Percentiles rank a stretch among this genome's conserved stretches.
These are phyloP conservation scores for Blastobotrys persicus DNA, from an alignment of 1,139 yeast genomes.

Conservation along the genomic window DNA sequence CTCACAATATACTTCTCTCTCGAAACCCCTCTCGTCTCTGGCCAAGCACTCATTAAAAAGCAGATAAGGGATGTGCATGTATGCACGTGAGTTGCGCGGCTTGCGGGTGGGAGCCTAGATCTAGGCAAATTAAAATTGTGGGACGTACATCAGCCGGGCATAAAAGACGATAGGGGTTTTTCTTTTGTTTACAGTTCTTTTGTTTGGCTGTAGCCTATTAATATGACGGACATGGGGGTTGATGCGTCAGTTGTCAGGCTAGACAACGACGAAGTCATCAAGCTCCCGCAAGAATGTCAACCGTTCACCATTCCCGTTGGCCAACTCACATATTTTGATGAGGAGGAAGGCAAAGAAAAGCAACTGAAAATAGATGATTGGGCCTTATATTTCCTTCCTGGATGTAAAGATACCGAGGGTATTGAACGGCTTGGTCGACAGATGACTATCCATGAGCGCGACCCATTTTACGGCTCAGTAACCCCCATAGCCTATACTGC, in stretches of 20 bases:
- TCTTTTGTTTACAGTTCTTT: too few species aligned
- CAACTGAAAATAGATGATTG: slow-evolving; percentile 19
- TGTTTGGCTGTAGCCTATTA: neutral
- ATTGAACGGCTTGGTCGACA: slow-evolving; percentile 2
- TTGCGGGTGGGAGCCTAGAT: too few species aligned
- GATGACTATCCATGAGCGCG: slow-evolving; percentile 10
- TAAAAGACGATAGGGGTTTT: too few species aligned
- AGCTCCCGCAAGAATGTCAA: slow-evolving; percentile 10
- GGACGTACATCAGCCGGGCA: too few species aligned
- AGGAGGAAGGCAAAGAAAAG: slow-evolving; percentile 16
- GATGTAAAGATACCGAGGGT: slow-evolving; percentile 16
- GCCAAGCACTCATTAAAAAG: too few species aligned
- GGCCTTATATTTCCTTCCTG: slow-evolving; percentile 22
- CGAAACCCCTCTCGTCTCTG: too few species aligned
- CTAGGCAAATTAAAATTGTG: too few species aligned
- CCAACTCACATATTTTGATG: slow-evolving; percentile 23
- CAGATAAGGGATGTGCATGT: too few species aligned
- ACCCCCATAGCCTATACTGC: slow-evolving; percentile 38
- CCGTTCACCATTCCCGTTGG: slow-evolving; percentile 29
- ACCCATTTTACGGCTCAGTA: slow-evolving; percentile 38
- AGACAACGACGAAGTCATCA: neutral
- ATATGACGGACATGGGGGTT: slow-evolving; percentile 3
- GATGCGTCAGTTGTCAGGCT: neutral
- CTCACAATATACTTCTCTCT: too few species aligned
- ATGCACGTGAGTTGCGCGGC: too few species aligned